phyloP scores from a whole-genome alignment of 768 basidiomycete genomes.

The Tulasnella sp. region DNA sequence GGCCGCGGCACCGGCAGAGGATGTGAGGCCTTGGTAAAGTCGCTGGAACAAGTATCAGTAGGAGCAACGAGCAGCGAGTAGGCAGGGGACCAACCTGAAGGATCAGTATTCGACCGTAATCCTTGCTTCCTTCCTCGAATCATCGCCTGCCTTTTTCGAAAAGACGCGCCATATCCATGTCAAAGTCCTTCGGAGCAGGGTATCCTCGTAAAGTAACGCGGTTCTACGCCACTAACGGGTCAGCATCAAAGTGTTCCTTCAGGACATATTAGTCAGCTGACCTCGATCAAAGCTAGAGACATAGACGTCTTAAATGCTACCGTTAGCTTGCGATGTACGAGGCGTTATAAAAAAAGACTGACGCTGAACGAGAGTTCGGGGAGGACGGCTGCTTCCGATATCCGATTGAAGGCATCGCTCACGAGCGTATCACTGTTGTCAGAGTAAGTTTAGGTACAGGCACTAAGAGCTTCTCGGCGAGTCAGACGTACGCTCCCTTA shows the following conservation, averaged over 20 bases:
- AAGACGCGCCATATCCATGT: conserved; percentile 65
- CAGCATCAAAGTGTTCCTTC: not conserved
- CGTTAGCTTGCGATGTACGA: not conserved
- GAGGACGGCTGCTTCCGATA: conserved; percentile 16
- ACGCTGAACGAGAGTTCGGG: conserved; percentile 11
- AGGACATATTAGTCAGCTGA: conserved; percentile 18
- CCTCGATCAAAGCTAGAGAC: conserved; percentile 67
- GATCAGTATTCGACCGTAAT: conserved; percentile 71
- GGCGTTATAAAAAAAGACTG: not conserved
- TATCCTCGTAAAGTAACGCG: conserved; percentile 40
- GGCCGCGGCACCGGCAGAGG: conserved; percentile 37
- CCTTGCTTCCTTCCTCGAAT: conserved; percentile 41
- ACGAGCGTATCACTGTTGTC: not conserved
- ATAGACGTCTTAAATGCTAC: conserved; percentile 45
- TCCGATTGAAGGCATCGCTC: conserved; percentile 1
- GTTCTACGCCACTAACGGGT: conserved; percentile 2
- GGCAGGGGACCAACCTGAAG: conserved; percentile 49
- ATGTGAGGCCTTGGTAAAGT: conserved; percentile 76
- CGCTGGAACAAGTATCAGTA: conserved; percentile 38
- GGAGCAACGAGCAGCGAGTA: not conserved
- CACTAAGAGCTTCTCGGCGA: not conserved
- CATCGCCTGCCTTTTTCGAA: conserved; percentile 77
- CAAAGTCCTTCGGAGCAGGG: conserved; percentile 54
- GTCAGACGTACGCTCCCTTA: not conserved
- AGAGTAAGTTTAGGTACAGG: not conserved